Percentiles rank a stretch among this genome's conserved stretches.
Evolutionary conservation across 1,284 basidiomycete species (phyloP).

Genomic region (Afroboletus lepidellus): DNA sequence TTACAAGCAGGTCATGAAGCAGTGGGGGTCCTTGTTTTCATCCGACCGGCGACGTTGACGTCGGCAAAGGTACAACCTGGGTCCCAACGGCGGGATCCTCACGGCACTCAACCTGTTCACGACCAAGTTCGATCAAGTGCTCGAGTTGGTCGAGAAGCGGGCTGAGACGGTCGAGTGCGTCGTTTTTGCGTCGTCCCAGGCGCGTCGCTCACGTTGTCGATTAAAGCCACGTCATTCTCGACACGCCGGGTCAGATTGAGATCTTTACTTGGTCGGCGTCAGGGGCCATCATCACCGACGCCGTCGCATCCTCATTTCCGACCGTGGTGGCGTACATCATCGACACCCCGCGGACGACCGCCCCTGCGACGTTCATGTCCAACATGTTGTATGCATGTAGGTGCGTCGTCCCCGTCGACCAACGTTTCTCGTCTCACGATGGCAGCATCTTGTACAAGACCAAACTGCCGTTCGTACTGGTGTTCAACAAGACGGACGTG

Average conservation of each 20-base stretch:
- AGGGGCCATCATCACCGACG: constrained; percentile 97
- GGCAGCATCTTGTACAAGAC: constrained; percentile 96
- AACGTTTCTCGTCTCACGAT: not conserved
- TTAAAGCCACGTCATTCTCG: constrained; percentile 85
- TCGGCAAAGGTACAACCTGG: constrained; percentile 84
- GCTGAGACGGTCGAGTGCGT: constrained; percentile 83
- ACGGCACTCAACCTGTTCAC: constrained; percentile 98
- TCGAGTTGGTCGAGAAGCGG: constrained; percentile 89
- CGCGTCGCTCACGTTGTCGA: not conserved
- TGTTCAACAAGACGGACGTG: constrained; percentile 99
- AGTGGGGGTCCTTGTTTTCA: constrained; percentile 60
- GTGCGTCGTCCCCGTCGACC: constrained; percentile 44
- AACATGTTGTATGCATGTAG: constrained; percentile 99
- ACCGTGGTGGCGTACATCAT: constrained; percentile 97
- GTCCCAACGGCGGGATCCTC: constrained; percentile 96
- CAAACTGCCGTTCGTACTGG: constrained; percentile 93
- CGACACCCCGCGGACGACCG: constrained; percentile 93
- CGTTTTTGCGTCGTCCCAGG: constrained; percentile 10
- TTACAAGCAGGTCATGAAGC: constrained; percentile 99
- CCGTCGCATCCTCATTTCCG: constrained; percentile 91
- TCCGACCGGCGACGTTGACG: constrained; percentile 12
- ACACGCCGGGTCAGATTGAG: constrained; percentile 99
- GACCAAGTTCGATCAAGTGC: constrained; percentile 98
- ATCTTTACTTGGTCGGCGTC: constrained; percentile 99
- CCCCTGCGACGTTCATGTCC: constrained; percentile 98